phyloP scores from a whole-genome alignment of 2,329 filamentous ascomycete genomes.

The Pestalotiopsis sp. region DNA sequence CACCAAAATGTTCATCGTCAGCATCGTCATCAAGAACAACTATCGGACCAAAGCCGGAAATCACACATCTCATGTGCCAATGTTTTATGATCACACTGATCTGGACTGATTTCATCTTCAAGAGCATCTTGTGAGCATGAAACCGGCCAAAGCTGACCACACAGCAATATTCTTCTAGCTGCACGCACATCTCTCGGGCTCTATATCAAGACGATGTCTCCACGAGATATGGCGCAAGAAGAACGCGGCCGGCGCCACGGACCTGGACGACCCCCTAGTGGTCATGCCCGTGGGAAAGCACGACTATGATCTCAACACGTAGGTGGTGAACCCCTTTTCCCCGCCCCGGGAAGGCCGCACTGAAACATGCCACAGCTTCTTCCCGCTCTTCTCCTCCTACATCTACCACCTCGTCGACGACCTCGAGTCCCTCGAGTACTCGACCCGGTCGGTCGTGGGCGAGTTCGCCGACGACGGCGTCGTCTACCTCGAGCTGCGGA shows the following conservation, averaged over 20 bases:
- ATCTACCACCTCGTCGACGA: conserved; percentile 78
- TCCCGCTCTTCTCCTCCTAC: conserved; percentile 76
- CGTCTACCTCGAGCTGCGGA: conserved; percentile 78
- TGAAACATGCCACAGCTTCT: conserved; percentile 59
- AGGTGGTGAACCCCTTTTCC: conserved; percentile 20
- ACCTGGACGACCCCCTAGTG: conserved; percentile 68
- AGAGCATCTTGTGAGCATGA: neutral
- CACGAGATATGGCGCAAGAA: conserved; percentile 74
- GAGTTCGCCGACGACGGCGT: conserved; percentile 74
- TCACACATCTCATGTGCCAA: too few relatives aligned
- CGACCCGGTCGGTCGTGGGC: conserved; percentile 66
- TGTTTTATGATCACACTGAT: too few relatives aligned
- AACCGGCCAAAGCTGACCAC: conserved; percentile 7
- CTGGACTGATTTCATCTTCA: too few relatives aligned
- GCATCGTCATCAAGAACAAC: neutral
- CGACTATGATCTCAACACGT: conserved; percentile 72
- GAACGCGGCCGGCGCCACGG: conserved; percentile 52
- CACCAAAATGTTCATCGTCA: neutral
- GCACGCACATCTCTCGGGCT: conserved; percentile 80
- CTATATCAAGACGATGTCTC: conserved; percentile 72
- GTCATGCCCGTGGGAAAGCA: conserved; percentile 73
- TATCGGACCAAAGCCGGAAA: too few relatives aligned
- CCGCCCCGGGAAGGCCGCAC: neutral
- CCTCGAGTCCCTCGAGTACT: conserved; percentile 57
- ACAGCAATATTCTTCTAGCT: conserved; percentile 49